Base-by-base conservation (phyloP, 768 basidiomycete species). In the Kwoniella sp. region DNA sequence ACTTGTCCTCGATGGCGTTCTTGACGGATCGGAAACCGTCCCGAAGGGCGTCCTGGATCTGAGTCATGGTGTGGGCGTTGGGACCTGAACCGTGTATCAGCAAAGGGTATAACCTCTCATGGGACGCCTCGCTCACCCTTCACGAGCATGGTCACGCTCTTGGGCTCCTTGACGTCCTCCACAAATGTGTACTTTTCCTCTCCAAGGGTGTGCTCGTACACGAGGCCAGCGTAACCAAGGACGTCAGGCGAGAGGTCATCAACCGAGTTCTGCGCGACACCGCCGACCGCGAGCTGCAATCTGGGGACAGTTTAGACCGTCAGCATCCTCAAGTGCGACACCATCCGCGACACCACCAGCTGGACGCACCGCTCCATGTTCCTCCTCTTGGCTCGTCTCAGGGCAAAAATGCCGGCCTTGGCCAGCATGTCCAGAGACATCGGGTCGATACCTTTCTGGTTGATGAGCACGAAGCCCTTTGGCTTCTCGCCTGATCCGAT, bases 401-500 rank as follows among this genome's bases (percentile, higher is more conserved):
- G 80, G 19, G 90, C 93, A 52, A 99, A 76, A 58, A 99, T 98
- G 11, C 91, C 93, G 75, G 90, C 88, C 80, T 98, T 98, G 37
- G 89, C 91, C 33, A 99, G 79, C 34, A 98, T 84, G 75, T 99
- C 95, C 50, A 99, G 80, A 66, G 87, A 89, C 71, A 99, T 82
- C 5, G 95, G 95, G 74, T 99, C 95, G 60, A 99, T 99, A 58
- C 95, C 95, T 76, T 99, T 99, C 76, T 99, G 95, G 75, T 98
- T 99, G 77, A 99, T 86, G 48, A 98, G 76, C 43, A 98, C 93
- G 71, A 99, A 96, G 69, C 79, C 84, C 75, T 88, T 91, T 1
- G 73, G 72, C 62, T 76, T 75, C 57, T 78, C 75, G 32, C 70
- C 70, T 5, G 65, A 56, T 15, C 62, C 64, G 17, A 95, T 83